Evolutionary conservation across 805 yeast genomes (phyloP).

Genomic region (Wickerhamiella brachini): DNA sequence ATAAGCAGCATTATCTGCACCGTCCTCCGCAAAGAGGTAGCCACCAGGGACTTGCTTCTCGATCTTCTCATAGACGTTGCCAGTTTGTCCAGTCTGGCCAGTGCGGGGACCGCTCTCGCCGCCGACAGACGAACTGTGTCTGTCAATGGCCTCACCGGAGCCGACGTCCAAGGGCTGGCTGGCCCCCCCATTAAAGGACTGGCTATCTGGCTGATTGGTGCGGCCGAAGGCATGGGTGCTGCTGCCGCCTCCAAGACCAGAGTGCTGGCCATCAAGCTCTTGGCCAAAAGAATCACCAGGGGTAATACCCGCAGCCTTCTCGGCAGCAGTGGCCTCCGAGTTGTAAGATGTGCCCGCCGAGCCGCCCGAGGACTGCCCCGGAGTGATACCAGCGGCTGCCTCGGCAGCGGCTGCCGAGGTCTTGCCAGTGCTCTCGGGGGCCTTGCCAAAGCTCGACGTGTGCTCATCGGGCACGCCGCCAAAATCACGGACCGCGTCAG

Average conservation of each 20-base stretch:
- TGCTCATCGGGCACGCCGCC: not conserved
- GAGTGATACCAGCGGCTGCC: not conserved
- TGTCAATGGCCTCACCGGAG: too few species aligned
- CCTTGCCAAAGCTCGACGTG: not conserved
- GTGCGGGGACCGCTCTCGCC: too few species aligned
- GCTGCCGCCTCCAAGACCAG: not conserved
- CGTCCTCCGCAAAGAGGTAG: not conserved
- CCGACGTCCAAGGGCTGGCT: too few species aligned
- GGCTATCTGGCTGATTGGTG: too few species aligned
- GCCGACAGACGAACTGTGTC: too few species aligned
- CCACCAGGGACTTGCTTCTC: not conserved
- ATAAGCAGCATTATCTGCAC: not conserved
- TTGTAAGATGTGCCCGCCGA: too few species aligned
- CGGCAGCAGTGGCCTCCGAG: too few species aligned
- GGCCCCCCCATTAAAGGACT: too few species aligned
- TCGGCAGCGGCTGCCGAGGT: not conserved
- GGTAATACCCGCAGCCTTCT: too few species aligned
- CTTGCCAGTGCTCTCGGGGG: not conserved
- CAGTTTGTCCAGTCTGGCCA: not conserved
- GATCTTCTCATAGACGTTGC: not conserved
- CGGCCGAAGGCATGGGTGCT: too few species aligned
- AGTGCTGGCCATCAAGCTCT: not conserved
- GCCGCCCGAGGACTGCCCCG: too few species aligned
- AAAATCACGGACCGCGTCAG: not conserved
- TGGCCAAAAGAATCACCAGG: too few species aligned